Conservation (phyloP, 495 filamentous ascomycete species). For the Annulohypoxylon bovei region DNA sequence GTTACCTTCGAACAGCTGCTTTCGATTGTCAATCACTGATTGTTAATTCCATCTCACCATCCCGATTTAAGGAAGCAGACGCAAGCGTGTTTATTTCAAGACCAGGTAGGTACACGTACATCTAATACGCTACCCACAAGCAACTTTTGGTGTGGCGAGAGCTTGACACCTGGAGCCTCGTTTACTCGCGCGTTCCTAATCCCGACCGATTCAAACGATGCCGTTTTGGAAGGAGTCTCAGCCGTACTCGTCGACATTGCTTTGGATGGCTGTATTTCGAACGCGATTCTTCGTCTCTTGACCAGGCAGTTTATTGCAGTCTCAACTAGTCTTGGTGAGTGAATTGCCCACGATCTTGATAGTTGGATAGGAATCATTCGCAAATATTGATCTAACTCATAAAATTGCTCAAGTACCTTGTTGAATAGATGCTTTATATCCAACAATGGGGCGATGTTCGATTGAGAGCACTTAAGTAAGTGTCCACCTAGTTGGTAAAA, state of each 20-base stretch:
- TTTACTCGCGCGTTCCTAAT: conserved; percentile 63
- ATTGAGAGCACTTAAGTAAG: too few species aligned
- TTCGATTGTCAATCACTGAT: background rate
- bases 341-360: background rate
- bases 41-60: background rate
- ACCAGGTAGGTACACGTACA: conserved; percentile 38
- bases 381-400: too few species aligned
- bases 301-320: background rate
- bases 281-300: background rate
- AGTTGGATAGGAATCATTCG: background rate
- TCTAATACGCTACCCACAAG: conserved; percentile 66
- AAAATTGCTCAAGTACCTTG: too few species aligned
- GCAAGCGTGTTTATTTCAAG: background rate
- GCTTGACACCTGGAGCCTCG: conserved; percentile 56
- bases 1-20: conserved; percentile 64
- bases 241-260: conserved; percentile 11
- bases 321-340: background rate
- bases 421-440: too few species aligned
- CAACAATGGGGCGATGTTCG: too few species aligned
- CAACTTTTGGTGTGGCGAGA: conserved; percentile 58
- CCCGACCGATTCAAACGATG: conserved; percentile 34
- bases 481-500: too few species aligned
- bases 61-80: background rate
- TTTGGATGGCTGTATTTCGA: background rate
- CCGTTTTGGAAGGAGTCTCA: background rate